These are phyloP conservation scores for Silybum marianum DNA, from an alignment of 129 eudicot genomes.

Conservation along the genomic window DNA sequence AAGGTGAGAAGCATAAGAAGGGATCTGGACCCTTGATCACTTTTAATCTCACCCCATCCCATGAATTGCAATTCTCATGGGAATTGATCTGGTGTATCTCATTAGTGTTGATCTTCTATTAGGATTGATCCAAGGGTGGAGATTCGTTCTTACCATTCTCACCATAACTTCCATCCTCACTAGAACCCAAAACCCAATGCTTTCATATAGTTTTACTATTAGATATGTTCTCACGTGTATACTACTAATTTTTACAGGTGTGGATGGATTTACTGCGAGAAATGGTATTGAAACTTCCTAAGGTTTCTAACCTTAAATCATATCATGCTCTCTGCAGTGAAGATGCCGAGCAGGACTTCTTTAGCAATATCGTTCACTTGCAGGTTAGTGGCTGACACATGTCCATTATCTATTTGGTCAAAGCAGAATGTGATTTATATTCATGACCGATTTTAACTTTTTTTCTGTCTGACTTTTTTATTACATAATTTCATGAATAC, in stretches of 20 bases:
- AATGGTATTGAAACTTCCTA: constrained; percentile 74
- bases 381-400: constrained; percentile 48
- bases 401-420: not conserved
- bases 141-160: too few relatives aligned
- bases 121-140: too few relatives aligned
- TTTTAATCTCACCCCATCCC: too few relatives aligned
- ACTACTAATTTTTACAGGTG: constrained; percentile 49
- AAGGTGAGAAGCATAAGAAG: too few relatives aligned
- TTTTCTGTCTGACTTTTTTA: constrained; percentile 3
- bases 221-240: not conserved
- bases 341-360: constrained; percentile 84
- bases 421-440: not conserved
- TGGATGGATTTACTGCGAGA: constrained; percentile 84
- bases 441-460: not conserved
- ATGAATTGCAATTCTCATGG: too few relatives aligned
- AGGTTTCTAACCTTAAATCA: constrained; percentile 50
- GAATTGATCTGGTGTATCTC: too few relatives aligned
- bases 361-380: constrained; percentile 68
- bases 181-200: not conserved
- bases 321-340: constrained; percentile 50
- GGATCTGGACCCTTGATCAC: too few relatives aligned
- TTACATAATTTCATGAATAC: constrained; percentile 23
- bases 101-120: too few relatives aligned
- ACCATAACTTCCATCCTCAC: too few relatives aligned
- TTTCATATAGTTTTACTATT: not conserved